Conservation (phyloP, 2,329 filamentous ascomycete genomes). For the Cercospora citrullina region DNA sequence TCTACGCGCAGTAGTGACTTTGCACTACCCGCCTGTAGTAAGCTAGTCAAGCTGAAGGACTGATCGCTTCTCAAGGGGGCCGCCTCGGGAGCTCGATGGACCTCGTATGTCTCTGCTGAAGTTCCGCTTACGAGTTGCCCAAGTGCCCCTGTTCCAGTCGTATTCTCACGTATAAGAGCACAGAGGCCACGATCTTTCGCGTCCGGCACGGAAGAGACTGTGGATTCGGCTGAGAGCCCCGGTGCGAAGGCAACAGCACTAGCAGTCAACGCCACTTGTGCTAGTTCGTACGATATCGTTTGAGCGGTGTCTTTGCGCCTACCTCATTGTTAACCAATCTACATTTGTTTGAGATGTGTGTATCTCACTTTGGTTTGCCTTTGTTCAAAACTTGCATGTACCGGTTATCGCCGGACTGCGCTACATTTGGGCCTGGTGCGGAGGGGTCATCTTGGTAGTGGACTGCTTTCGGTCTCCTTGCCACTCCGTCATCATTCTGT, state of each 20-base stretch:
- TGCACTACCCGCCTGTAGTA: background rate
- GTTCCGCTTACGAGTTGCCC: too few relatives aligned
- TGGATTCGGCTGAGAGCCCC: background rate
- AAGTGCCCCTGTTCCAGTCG: too few relatives aligned
- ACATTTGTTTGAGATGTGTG: too few relatives aligned
- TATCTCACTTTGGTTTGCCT: too few relatives aligned
- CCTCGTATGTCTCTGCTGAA: background rate
- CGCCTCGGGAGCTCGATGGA: background rate
- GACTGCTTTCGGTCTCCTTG: too few relatives aligned
- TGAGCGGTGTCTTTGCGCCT: background rate
- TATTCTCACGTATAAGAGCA: background rate
- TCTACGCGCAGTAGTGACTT: background rate
- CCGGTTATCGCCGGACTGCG: too few relatives aligned
- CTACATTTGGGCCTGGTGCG: too few relatives aligned
- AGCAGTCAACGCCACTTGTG: background rate
- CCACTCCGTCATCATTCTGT: too few relatives aligned
- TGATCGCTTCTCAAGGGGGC: background rate
- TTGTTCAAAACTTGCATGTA: too few relatives aligned
- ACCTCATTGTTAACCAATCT: too few relatives aligned
- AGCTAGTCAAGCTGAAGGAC: background rate
- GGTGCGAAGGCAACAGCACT: background rate
- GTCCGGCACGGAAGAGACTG: background rate
- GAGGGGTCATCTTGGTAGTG: too few relatives aligned
- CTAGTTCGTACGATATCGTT: background rate
- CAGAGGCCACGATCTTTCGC: background rate